Evolutionary conservation across 768 basidiomycete genomes (phyloP).

Genomic region (Suillus luteus): DNA sequence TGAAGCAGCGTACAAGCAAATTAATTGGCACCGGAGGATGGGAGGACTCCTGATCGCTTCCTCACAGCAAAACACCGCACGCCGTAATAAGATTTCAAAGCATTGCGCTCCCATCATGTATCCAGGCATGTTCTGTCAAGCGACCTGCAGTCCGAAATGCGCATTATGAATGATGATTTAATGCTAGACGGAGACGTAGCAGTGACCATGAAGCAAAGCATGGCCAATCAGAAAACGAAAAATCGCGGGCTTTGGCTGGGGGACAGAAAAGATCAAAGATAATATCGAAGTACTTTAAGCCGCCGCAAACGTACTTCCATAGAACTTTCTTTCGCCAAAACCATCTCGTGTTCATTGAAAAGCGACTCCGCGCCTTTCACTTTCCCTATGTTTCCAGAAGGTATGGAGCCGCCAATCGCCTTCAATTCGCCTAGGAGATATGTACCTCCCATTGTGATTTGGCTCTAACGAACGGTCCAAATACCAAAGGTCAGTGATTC

Average conservation of each 20-base stretch:
- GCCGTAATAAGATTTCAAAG: background rate
- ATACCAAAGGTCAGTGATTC: constrained; percentile 68
- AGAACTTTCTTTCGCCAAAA: background rate
- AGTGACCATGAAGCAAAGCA: background rate
- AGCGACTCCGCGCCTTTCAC: constrained; percentile 6
- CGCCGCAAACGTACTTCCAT: background rate
- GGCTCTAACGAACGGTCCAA: constrained; percentile 42
- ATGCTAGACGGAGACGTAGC: background rate
- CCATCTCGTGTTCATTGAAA: constrained; percentile 1
- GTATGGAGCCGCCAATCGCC: constrained; percentile 59
- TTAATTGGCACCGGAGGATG: constrained; percentile 7
- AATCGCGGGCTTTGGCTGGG: background rate
- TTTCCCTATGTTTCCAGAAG: constrained; percentile 51
- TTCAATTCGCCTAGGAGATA: constrained; percentile 45
- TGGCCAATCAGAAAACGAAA: background rate
- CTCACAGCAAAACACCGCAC: constrained; percentile 6
- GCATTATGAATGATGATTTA: background rate
- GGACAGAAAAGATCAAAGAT: background rate
- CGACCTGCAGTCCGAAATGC: constrained; percentile 6
- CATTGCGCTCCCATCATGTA: background rate
- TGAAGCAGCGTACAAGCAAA: background rate
- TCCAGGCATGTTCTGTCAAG: constrained; percentile 7
- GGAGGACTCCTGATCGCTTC: background rate
- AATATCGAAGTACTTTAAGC: constrained; percentile 4
- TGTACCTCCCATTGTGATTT: constrained; percentile 50